Evolutionary conservation across 306 rosid genomes (phyloP).

Genomic region (Arachis hypogaea): DNA sequence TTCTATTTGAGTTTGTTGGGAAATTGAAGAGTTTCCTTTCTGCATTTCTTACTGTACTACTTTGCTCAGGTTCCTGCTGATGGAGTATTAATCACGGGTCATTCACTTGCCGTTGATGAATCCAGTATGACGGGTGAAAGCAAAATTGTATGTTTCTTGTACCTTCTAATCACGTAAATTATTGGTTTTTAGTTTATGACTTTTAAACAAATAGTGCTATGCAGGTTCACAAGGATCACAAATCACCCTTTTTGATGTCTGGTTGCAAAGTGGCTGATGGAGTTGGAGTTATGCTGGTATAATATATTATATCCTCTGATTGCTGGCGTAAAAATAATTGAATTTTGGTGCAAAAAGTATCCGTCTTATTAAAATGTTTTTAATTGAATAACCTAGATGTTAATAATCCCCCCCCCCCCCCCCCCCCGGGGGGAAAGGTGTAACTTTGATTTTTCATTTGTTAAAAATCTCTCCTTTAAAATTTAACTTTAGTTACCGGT

Average conservation of each 20-base stretch:
- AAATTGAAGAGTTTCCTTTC: constrained; percentile 2
- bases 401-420: background rate
- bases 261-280: constrained; percentile 99
- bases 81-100: constrained; percentile 81
- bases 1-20: constrained; percentile 34
- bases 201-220: constrained; percentile 45
- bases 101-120: constrained; percentile 93
- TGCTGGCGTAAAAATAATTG: background rate
- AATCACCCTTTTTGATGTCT: constrained; percentile 91
- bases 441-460: constrained; percentile 6
- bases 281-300: constrained; percentile 94
- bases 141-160: constrained; percentile 73
- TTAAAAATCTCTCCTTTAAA: background rate
- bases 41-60: constrained; percentile 26
- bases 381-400: constrained; percentile 11
- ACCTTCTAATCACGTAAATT: constrained; percentile 29
- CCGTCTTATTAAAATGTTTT: constrained; percentile 30
- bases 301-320: constrained; percentile 28
- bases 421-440: background rate
- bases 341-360: constrained; percentile 22
- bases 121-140: constrained; percentile 99
- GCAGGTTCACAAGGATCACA: constrained; percentile 90
- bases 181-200: constrained; percentile 33
- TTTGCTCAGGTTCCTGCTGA: constrained; percentile 87
- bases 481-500: constrained; percentile 4